phyloP scores from a whole-genome alignment of 495 filamentous ascomycete species.

The Aspergillus bertholletiae region DNA sequence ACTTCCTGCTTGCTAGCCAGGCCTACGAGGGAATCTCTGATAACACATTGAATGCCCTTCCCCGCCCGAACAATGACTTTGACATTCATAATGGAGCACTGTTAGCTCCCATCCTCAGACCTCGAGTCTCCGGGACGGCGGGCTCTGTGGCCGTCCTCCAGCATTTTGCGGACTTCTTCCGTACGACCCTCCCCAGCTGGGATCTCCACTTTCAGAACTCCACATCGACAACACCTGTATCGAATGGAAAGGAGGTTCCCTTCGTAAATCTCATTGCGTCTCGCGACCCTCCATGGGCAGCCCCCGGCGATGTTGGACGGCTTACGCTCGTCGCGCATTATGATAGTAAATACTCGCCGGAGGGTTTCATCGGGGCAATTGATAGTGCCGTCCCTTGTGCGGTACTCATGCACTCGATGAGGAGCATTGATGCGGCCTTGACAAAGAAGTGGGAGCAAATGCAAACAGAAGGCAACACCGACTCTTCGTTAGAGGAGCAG shows the following conservation, averaged over 20 bases:
- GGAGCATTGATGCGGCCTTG: slow-evolving; percentile 74
- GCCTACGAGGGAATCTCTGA: slow-evolving; percentile 77
- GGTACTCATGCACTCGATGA: slow-evolving; percentile 81
- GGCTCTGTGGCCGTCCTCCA: slow-evolving; percentile 70
- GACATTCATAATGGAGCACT: slow-evolving; percentile 70
- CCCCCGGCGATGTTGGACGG: slow-evolving; percentile 67
- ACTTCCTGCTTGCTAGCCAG: slow-evolving; percentile 23
- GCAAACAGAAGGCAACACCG: slow-evolving; percentile 50
- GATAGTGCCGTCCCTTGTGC: slow-evolving; percentile 94
- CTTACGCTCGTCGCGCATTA: slow-evolving; percentile 93
- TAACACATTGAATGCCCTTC: slow-evolving; percentile 61
- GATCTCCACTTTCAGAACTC: slow-evolving; percentile 80
- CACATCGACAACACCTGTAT: slow-evolving; percentile 72
- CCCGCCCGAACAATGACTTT: slow-evolving; percentile 71
- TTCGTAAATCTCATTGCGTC: slow-evolving; percentile 84
- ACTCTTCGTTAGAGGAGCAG: slow-evolving; percentile 57
- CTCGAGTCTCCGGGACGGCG: slow-evolving; percentile 82
- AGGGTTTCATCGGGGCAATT: slow-evolving; percentile 89
- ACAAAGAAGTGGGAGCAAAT: slow-evolving; percentile 77
- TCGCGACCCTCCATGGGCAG: slow-evolving; percentile 84
- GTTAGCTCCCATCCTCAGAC: slow-evolving; percentile 84
- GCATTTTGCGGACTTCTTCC: slow-evolving; percentile 83
- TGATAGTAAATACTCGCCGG: slow-evolving; percentile 76
- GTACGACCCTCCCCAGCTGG: slow-evolving; percentile 71
- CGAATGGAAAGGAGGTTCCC: slow-evolving; percentile 63